Evolutionary conservation across 495 filamentous ascomycete species (phyloP).

Genomic region (Symbiotaphrina buchneri): DNA sequence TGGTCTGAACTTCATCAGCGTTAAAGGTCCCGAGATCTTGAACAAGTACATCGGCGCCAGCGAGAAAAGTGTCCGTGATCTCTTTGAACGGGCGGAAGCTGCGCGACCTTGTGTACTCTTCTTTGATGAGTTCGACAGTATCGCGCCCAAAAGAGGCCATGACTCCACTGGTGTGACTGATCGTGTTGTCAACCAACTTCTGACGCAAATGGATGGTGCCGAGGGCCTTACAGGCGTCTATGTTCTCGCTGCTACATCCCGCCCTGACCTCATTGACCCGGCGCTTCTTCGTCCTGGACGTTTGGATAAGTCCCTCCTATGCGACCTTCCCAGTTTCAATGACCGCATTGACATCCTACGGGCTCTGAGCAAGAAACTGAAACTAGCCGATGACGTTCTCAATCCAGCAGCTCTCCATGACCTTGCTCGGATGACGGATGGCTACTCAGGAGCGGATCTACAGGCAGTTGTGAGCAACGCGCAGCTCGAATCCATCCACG

Average conservation of each 20-base stretch:
- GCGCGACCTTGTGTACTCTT: constrained; percentile 84
- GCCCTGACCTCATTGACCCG: constrained; percentile 88
- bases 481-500: constrained; percentile 90
- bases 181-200: constrained; percentile 91
- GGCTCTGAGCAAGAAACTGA: constrained; percentile 59
- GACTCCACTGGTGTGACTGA: constrained; percentile 94
- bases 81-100: constrained; percentile 79
- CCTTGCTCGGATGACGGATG: constrained; percentile 57
- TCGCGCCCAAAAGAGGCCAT: constrained; percentile 83
- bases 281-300: constrained; percentile 75
- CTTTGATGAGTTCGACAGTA: constrained; percentile 96
- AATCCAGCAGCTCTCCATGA: constrained; percentile 28
- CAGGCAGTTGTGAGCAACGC: constrained; percentile 93
- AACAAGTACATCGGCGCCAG: constrained; percentile 97
- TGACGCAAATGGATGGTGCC: constrained; percentile 98
- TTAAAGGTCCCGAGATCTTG: constrained; percentile 92
- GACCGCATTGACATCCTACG: constrained; percentile 75
- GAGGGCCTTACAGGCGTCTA: constrained; percentile 89
- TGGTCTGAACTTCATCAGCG: constrained; percentile 91
- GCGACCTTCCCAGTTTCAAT: constrained; percentile 56
- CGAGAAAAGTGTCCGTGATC: constrained; percentile 82
- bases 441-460: constrained; percentile 87
- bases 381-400: constrained; percentile 36
- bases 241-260: constrained; percentile 75
- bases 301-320: constrained; percentile 75